These are phyloP conservation scores for Wallacemonas rigidus DNA, from an alignment of 208 protist species.

Conservation along the genomic window DNA sequence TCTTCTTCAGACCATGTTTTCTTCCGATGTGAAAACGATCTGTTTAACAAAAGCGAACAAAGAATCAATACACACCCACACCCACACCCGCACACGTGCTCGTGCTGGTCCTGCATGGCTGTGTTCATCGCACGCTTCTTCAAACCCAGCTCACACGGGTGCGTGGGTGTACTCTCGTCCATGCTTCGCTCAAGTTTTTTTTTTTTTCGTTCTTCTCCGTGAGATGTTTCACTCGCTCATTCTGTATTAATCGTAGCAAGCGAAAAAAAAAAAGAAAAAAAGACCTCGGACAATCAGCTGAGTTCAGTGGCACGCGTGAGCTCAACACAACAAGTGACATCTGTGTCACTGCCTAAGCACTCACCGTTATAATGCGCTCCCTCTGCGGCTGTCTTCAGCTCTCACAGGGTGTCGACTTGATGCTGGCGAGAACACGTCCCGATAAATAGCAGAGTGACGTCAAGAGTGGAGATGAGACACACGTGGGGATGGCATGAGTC, in stretches of 20 bases:
- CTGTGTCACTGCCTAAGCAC: not conserved
- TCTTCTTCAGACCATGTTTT: no score
- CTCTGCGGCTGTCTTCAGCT: no score
- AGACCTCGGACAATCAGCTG: constrained; percentile 4
- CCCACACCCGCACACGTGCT: not conserved
- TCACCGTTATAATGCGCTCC: no score
- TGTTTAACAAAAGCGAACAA: not conserved
- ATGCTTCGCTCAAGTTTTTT: constrained; percentile 11
- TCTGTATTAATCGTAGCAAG: constrained; percentile 19
- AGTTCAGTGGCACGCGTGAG: not conserved
- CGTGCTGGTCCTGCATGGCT: no score
- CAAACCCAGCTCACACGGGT: not conserved
- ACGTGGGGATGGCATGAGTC: no score
- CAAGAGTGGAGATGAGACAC: no score
- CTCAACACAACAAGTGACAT: not conserved
- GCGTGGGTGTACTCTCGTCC: not conserved
- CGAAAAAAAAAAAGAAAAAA: not conserved
- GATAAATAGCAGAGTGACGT: no score
- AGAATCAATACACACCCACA: not conserved
- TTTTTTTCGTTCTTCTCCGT: constrained; percentile 13
- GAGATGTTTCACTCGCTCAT: constrained; percentile 5
- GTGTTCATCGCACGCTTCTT: not conserved
- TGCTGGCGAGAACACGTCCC: no score
- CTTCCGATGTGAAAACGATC: no score
- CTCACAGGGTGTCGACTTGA: no score